Percentiles rank a stretch among this genome's conserved stretches.
Evolutionary conservation across 164 flowering plant species (phyloP).

Genomic region (Euptelea pleiosperma): DNA sequence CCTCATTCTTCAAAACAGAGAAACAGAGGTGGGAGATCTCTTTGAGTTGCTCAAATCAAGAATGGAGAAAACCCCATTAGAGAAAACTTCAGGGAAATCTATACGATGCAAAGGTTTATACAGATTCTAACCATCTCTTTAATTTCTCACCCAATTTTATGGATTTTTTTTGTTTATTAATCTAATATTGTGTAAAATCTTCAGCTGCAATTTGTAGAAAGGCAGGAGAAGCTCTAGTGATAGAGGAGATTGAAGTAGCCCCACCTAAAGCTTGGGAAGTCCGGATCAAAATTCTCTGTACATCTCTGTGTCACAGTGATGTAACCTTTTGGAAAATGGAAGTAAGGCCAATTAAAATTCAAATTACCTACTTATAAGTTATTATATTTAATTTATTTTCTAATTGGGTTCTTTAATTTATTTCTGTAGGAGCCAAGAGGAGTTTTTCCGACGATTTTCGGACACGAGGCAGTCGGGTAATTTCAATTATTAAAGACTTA

Average conservation of each 20-base stretch:
- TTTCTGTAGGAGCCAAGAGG: slow-evolving; percentile 27
- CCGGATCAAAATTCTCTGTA: slow-evolving; percentile 54
- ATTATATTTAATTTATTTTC: neutral
- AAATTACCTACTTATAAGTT: neutral
- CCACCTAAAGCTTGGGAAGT: slow-evolving; percentile 58
- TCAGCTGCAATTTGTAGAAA: slow-evolving; percentile 56
- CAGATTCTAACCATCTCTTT: neutral
- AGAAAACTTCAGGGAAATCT: slow-evolving; percentile 14
- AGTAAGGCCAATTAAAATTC: neutral
- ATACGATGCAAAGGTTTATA: slow-evolving; percentile 30
- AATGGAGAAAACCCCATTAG: slow-evolving; percentile 1
- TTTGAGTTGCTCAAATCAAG: neutral
- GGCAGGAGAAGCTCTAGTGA: slow-evolving; percentile 45
- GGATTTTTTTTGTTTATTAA: neutral
- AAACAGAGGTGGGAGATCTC: too few species aligned
- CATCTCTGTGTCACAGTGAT: slow-evolving; percentile 66
- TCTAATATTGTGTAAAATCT: neutral
- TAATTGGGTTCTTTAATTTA: neutral
- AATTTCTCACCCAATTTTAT: neutral
- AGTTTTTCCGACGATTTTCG: slow-evolving; percentile 50
- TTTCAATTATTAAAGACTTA: too few species aligned
- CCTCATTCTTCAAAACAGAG: too few species aligned
- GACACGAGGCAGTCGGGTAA: slow-evolving; percentile 77
- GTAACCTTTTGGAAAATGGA: slow-evolving; percentile 48
- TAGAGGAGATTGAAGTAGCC: slow-evolving; percentile 60